These are phyloP conservation scores for Acer saccharum DNA, from an alignment of 345 rosid genomes.

Conservation along the genomic window DNA sequence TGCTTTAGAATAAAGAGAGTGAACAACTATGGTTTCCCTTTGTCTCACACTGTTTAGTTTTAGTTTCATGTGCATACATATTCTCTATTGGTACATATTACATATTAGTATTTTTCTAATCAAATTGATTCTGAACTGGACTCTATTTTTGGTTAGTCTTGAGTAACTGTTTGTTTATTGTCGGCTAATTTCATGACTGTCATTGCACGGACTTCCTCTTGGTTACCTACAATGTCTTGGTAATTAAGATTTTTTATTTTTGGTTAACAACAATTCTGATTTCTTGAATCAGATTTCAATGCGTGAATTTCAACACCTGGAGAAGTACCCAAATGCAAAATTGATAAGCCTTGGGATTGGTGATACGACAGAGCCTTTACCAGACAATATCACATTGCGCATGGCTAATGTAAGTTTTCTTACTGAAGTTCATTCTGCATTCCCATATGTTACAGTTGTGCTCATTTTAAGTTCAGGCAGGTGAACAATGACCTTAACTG, in stretches of 20 bases:
- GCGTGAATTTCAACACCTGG: constrained; percentile 57
- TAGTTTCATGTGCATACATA: not conserved
- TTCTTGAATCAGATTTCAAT: constrained; percentile 44
- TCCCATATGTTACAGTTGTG: not conserved
- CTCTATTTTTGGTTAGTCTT: not conserved
- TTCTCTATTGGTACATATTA: not conserved
- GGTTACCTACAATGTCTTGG: not conserved
- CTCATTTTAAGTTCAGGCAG: not conserved
- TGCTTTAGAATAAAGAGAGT: not conserved
- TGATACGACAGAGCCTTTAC: constrained; percentile 79
- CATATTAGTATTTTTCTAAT: not conserved
- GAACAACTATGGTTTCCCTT: not conserved
- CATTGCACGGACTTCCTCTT: not conserved
- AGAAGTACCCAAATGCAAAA: constrained; percentile 54
- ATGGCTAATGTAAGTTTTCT: constrained; percentile 58
- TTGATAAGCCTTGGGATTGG: constrained; percentile 80
- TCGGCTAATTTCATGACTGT: too few relatives aligned
- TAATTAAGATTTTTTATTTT: not conserved
- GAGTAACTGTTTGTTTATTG: not conserved
- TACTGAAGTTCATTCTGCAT: not conserved
- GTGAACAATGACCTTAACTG: not conserved
- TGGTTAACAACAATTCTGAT: not conserved
- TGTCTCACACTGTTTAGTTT: not conserved
- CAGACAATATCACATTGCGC: constrained; percentile 51
- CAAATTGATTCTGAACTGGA: constrained; percentile 3